These are phyloP conservation scores for Aleurites moluccanus DNA, from an alignment of 441 rosid genomes.

Conservation along the genomic window DNA sequence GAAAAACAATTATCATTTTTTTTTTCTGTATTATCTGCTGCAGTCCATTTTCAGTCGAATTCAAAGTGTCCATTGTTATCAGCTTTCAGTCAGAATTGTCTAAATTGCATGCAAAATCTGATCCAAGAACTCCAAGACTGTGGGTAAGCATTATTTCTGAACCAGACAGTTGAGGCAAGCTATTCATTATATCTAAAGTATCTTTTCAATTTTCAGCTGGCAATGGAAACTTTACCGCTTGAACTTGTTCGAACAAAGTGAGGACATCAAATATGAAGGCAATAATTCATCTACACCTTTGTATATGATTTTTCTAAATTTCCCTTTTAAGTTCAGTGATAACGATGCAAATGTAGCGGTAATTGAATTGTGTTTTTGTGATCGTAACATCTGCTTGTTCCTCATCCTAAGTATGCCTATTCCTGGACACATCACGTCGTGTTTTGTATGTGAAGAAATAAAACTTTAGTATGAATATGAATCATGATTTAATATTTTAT, in stretches of 20 bases:
- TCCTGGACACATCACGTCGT: neutral
- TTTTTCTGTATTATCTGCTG: conserved; percentile 18
- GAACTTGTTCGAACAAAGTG: conserved; percentile 69
- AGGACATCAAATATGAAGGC: conserved; percentile 19
- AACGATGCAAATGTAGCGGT: neutral
- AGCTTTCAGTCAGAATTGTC: conserved; percentile 65
- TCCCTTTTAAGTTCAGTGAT: neutral
- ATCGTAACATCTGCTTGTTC: neutral
- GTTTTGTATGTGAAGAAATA: neutral
- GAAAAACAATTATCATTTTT: neutral
- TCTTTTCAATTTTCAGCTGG: conserved; percentile 48
- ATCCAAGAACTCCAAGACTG: conserved; percentile 83
- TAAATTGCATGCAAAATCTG: conserved; percentile 64
- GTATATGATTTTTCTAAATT: neutral
- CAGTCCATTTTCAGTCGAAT: conserved; percentile 89
- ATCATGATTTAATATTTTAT: too few relatives aligned
- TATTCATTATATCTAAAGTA: conserved; percentile 23
- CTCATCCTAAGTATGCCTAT: neutral
- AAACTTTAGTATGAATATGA: neutral
- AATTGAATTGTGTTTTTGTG: neutral
- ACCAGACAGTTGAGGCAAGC: neutral
- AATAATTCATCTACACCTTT: neutral
- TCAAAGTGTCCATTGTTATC: conserved; percentile 69
- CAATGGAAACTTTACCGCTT: conserved; percentile 78
- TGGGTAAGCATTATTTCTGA: conserved; percentile 56